Evolutionary conservation across 2,329 filamentous ascomycete species (phyloP), one percentile per base, ranked within the genome.

Genomic region (Blumeria hordei): DNA sequence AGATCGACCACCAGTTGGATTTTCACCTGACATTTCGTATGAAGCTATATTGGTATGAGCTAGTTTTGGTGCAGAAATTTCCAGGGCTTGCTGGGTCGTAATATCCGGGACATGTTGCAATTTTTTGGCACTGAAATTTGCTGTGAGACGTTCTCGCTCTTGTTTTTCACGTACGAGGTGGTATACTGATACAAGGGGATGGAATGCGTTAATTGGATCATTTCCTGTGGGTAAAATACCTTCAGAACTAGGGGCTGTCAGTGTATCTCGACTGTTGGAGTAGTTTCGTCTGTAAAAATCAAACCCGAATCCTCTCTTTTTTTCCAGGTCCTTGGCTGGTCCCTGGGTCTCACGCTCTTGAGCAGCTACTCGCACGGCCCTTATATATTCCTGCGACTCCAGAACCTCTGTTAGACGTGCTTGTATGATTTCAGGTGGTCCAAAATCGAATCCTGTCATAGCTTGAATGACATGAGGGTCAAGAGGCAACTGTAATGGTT

Each of bases 371-470:
- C 80, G 77, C n/a, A 94, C 74, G 6, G 87, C 88, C 57, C 81
- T 79, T 63, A 94, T 87, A 62, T 98, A 98, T 43, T 96, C 90
- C 6, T 94, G 88, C 0, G 88, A 95, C 62, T 93, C 85, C 57
- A 98, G 77, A n/a, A 88, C 77, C 59, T 83, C 85, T 9, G 80
- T 85, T 45, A 98, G 75, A 65, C 95, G 86, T 2, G 78, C 71
- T 56, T 78, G 81, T 64, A 98, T 95, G 56, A 78, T 77, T 54
- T 95, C 88, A 1, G 87, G 76, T 0, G 86, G 76, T 0, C 92
- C 92, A 70, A 96, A 98, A 67, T 96, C 94, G 67, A 98, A 98
- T 2, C 92, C 92, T 28, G 88, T 93, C 92, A 98, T 98, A 61
- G 85, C 88, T 52, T 86, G 78, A 56, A 98, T 78, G 4, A 96